phyloP scores from a whole-genome alignment of 331 rosid genomes.

The Prunus yedoensis region DNA sequence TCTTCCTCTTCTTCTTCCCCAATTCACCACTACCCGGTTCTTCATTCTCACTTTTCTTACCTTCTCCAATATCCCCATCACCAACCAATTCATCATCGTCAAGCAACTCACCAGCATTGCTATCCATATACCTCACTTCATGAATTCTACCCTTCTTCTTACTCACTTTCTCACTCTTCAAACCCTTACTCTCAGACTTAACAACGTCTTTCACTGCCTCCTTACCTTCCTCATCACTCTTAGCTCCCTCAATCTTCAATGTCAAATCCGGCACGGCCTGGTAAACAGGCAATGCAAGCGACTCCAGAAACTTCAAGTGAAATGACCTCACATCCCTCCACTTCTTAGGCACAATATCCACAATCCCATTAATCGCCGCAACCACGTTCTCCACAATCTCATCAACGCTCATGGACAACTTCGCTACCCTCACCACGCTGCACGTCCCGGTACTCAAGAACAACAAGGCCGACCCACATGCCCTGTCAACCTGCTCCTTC shows the following conservation, averaged over 20 bases:
- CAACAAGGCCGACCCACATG: slow-evolving; percentile 46
- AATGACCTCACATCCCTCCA: slow-evolving; percentile 75
- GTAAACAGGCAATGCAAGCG: slow-evolving; percentile 60
- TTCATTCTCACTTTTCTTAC: slow-evolving; percentile 22
- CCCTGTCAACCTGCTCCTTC: slow-evolving; percentile 78
- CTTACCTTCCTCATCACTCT: slow-evolving; percentile 10
- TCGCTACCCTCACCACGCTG: slow-evolving; percentile 65
- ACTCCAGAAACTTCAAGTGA: slow-evolving; percentile 65
- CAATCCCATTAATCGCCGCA: slow-evolving; percentile 47
- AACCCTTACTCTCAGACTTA: slow-evolving; percentile 17
- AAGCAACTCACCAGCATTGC: slow-evolving; percentile 17
- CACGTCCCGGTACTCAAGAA: slow-evolving; percentile 68
- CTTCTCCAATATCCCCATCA: slow-evolving; percentile 3
- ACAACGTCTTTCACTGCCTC: slow-evolving; percentile 10
- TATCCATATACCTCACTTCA: slow-evolving; percentile 72
- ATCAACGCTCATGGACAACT: slow-evolving; percentile 46
- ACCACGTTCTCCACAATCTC: slow-evolving; percentile 58
- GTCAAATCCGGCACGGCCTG: slow-evolving; percentile 54
- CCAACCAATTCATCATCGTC: slow-evolving; percentile 26
- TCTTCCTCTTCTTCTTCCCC: slow-evolving; percentile 47
- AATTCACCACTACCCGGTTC: slow-evolving; percentile 25
- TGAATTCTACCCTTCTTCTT: slow-evolving; percentile 77
- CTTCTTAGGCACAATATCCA: slow-evolving; percentile 53
- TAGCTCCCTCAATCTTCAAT: slow-evolving; percentile 52
- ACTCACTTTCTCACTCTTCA: slow-evolving; percentile 13